These are phyloP conservation scores for Letharia lupina DNA, from an alignment of 495 filamentous ascomycete species.

Conservation along the genomic window DNA sequence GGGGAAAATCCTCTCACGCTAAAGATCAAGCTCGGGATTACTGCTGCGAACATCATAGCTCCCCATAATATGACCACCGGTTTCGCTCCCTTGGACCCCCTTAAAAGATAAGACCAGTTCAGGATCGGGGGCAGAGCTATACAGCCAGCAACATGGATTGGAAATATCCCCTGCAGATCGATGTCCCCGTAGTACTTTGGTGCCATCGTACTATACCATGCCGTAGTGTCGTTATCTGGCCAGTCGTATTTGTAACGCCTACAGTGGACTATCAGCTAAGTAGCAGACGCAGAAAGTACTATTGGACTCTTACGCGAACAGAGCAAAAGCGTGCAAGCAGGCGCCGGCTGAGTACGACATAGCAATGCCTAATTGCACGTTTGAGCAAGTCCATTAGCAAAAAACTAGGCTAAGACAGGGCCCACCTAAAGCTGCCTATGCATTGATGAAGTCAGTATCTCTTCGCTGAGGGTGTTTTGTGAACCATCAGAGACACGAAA, in stretches of 20 bases:
- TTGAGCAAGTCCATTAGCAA: neutral
- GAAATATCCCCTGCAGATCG: slow-evolving; percentile 2
- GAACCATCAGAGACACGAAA: neutral
- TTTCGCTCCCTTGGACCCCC: neutral
- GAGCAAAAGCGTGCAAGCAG: slow-evolving; percentile 1
- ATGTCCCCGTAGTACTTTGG: slow-evolving; percentile 1
- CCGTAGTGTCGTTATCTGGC: neutral
- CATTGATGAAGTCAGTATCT: neutral
- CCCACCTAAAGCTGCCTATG: neutral
- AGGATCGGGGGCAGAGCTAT: neutral
- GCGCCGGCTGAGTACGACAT: slow-evolving; percentile 6
- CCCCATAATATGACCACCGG: neutral
- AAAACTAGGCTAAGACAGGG: neutral
- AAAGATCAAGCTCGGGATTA: neutral
- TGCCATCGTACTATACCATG: neutral
- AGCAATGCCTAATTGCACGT: neutral
- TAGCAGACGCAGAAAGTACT: neutral
- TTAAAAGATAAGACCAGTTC: neutral
- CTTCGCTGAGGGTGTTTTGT: neutral
- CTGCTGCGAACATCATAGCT: neutral
- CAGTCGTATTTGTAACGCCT: neutral
- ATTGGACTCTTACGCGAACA: neutral
- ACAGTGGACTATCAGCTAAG: neutral
- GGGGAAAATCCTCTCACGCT: neutral
- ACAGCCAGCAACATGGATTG: slow-evolving; percentile 1